Conservation (phyloP, 345 rosid species). For the Theobroma cacao region DNA sequence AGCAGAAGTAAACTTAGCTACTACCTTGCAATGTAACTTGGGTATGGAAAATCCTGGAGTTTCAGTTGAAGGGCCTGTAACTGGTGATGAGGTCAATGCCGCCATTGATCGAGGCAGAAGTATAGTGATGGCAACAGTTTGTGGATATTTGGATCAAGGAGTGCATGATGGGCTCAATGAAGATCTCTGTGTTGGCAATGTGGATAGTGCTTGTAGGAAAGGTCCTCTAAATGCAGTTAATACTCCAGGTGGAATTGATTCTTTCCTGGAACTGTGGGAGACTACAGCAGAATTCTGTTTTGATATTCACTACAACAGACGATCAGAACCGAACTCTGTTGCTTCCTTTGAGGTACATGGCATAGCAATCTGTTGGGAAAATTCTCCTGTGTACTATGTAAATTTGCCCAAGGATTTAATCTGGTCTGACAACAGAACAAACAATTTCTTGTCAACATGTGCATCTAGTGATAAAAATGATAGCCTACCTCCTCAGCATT, state of each 20-base stretch:
- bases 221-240: slow-evolving; percentile 73
- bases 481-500: slow-evolving; percentile 30
- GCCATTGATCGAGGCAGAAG: slow-evolving; percentile 19
- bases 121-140: slow-evolving; percentile 23
- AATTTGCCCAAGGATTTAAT: slow-evolving; percentile 79
- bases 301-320: slow-evolving; percentile 75
- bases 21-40: slow-evolving; percentile 17
- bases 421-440: slow-evolving; percentile 39
- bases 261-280: slow-evolving; percentile 84
- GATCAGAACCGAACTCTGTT: slow-evolving; percentile 42
- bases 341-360: slow-evolving; percentile 77
- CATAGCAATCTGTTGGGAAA: slow-evolving; percentile 87
- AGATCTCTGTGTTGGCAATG: slow-evolving; percentile 25
- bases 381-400: slow-evolving; percentile 78
- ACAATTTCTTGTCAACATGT: slow-evolving; percentile 26
- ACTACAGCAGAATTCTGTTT: slow-evolving; percentile 65
- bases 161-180: slow-evolving; percentile 19
- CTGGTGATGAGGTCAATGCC: slow-evolving; percentile 15
- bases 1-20: slow-evolving; percentile 31
- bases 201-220: slow-evolving; percentile 43
- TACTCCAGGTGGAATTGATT: slow-evolving; percentile 73
- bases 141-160: slow-evolving; percentile 20
- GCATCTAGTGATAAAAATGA: slow-evolving; percentile 33
- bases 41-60: slow-evolving; percentile 27
- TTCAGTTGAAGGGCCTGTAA: slow-evolving; percentile 29